A percentile compares a stretch with the other conserved stretches of the same genome.
Evolutionary conservation across 441 rosid genomes (phyloP).

Genomic region (Euphorbia schlechtendalii): DNA sequence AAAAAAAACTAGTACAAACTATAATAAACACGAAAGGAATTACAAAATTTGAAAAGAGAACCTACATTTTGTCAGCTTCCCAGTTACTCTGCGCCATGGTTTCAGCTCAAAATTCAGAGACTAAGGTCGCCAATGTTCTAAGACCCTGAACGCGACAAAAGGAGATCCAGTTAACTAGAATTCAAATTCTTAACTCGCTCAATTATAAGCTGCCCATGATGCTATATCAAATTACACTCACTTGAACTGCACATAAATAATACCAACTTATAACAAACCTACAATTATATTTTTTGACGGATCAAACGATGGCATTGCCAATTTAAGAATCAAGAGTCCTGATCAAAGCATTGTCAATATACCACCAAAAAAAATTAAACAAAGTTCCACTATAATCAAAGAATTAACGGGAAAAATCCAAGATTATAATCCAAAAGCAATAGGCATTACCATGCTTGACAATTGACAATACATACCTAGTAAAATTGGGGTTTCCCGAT

Average conservation of each 20-base stretch:
- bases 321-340: constrained; percentile 14
- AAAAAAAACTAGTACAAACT: too few relatives aligned
- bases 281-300: constrained; percentile 20
- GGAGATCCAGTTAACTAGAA: neutral
- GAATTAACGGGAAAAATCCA: neutral
- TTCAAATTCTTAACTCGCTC: neutral
- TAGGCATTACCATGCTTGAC: neutral
- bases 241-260: neutral
- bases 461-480: neutral
- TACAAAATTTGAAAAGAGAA: neutral
- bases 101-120: constrained; percentile 25
- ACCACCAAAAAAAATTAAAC: neutral
- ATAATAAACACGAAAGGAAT: neutral
- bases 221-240: constrained; percentile 10
- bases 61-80: constrained; percentile 73
- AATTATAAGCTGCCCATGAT: constrained; percentile 2
- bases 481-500: constrained; percentile 8
- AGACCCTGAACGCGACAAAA: constrained; percentile 1
- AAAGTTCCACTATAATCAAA: neutral
- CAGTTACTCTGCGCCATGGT: constrained; percentile 60
- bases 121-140: constrained; percentile 16
- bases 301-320: constrained; percentile 37
- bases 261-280: constrained; percentile 18
- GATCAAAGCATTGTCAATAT: constrained; percentile 3
- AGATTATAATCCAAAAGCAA: constrained; percentile 7